Evolutionary conservation across 1,284 basidiomycete species (phyloP), one percentile per base, ranked within the genome.

Genomic region (Cystobasidium sp.): DNA sequence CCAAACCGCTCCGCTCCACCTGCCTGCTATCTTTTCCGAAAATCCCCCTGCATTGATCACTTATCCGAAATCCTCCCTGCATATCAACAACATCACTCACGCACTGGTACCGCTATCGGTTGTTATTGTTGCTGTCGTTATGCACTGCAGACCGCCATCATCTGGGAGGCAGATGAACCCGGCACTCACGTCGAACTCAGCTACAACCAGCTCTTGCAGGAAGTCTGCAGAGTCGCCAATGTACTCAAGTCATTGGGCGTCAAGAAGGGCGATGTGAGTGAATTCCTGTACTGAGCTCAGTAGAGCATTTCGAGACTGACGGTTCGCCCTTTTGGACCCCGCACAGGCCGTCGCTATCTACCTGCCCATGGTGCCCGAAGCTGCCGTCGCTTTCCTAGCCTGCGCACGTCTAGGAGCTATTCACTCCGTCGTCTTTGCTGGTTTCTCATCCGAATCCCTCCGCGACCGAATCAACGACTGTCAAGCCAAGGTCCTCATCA

Each of bases 381-480:
- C 96, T 20, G 93, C 91, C 67, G 94, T 93, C 47, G 91, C 95
- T 43, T 94, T 99, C 88, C 90, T 99, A 68, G 96, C 96, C 22
- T 98, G 95, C 83, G 95, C 96, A 6, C 91, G 96, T 79, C 93
- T 99, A 80, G 97, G 96, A 68, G 96, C 97, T 37, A 86, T 99
- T 70, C 97, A 99, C 86, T 97, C 94, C n/a, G 96, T 98, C 81
- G 90, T 99, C 77, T 99, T 99, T 80, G 96, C 96, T 64, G 96
- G 97, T 16, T 99, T 99, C 86, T 94, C 91, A 9, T 90, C 95
- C n/a, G 97, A 98, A 84, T 92, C 92, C 10, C 89, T 99, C 71
- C 89, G 96, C 66, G 97, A 98, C 84, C 90, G 97, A 75, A 88
- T 95, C 52, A 87, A 89, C 74, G 97, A 99, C 84, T 97, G 95